A percentile compares a stretch with the other conserved stretches of the same genome.
phyloP scores from a whole-genome alignment of 306 rosid species.

The Ormosia emarginata region DNA sequence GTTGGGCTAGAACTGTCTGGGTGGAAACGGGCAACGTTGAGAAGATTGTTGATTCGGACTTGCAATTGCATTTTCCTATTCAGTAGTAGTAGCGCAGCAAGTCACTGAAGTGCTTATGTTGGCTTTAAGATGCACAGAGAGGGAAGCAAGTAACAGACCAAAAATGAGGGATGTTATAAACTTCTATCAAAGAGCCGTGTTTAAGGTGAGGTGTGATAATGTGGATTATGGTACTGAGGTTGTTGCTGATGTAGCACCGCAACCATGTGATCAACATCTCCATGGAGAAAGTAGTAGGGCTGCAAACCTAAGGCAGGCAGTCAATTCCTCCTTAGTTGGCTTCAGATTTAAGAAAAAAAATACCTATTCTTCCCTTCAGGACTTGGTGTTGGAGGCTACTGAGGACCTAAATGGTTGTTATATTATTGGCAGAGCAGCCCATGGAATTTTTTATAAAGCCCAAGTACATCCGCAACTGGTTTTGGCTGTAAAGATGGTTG shows the following conservation, averaged over 20 bases:
- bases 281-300: background rate
- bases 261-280: background rate
- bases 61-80: conserved; percentile 24
- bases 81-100: conserved; percentile 21
- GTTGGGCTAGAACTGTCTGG: conserved; percentile 50
- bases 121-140: conserved; percentile 47
- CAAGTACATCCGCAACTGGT: conserved; percentile 3
- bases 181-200: background rate
- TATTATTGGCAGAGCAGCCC: conserved; percentile 61
- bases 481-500: conserved; percentile 54
- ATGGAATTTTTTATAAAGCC: conserved; percentile 59
- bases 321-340: too few species aligned
- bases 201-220: background rate
- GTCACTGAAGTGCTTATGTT: conserved; percentile 30
- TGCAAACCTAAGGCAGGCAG: background rate
- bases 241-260: too few species aligned
- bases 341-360: too few species aligned
- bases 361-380: conserved; percentile 14
- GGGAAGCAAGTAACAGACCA: conserved; percentile 43
- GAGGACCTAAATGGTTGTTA: conserved; percentile 33
- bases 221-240: too few species aligned
- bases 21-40: conserved; percentile 15
- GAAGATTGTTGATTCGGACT: conserved; percentile 42
- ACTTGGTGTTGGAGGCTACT: conserved; percentile 41
- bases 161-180: conserved; percentile 35